Evolutionary conservation across 2,329 filamentous ascomycete genomes (phyloP).

Genomic region (Fusarium sp.): DNA sequence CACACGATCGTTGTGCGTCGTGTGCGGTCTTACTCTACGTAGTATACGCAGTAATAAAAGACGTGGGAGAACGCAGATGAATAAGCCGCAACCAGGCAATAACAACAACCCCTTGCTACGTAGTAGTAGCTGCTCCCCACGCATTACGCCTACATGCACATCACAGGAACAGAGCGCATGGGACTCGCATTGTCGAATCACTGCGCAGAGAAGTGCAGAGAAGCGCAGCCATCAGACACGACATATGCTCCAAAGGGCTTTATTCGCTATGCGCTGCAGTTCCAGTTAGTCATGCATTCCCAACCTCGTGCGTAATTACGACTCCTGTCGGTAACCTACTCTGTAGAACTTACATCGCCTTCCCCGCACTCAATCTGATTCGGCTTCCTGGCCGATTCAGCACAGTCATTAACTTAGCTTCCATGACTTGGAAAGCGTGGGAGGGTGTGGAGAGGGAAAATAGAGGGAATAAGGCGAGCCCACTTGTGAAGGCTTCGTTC

Average conservation of each 20-base stretch:
- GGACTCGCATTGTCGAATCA: constrained; percentile 28
- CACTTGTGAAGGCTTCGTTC: constrained; percentile 15
- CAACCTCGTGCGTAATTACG: constrained; percentile 33
- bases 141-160: constrained; percentile 29
- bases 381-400: constrained; percentile 19
- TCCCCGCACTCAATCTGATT: constrained; percentile 12
- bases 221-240: constrained; percentile 5
- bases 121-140: constrained; percentile 36
- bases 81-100: constrained; percentile 12
- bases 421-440: constrained; percentile 9
- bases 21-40: constrained; percentile 21
- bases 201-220: background rate
- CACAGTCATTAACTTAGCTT: too few relatives aligned
- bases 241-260: constrained; percentile 1
- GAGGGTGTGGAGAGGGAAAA: constrained; percentile 29
- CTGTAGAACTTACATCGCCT: constrained; percentile 1
- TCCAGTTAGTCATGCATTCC: constrained; percentile 42
- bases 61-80: constrained; percentile 1
- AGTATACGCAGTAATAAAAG: background rate
- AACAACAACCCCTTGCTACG: too few relatives aligned
- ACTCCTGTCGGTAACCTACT: constrained; percentile 13
- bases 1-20: constrained; percentile 32
- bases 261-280: constrained; percentile 10
- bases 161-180: background rate
- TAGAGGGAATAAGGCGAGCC: background rate